Evolutionary conservation across 495 filamentous ascomycete genomes (phyloP), one percentile per base, ranked within the genome.

Genomic region (Hamigera avellanea): DNA sequence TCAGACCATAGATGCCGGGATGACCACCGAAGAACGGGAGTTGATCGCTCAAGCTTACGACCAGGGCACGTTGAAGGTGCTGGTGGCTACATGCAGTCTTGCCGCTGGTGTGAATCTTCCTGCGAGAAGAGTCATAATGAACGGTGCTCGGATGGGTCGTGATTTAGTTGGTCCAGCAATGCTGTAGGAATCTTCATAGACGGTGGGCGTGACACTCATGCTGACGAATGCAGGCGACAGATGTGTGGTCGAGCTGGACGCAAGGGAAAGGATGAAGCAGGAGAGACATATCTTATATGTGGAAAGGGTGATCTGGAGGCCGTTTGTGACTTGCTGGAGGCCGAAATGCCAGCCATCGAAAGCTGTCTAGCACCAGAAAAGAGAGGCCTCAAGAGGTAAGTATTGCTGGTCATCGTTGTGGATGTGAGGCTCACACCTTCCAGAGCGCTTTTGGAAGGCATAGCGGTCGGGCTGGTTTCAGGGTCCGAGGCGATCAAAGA

Each of bases 241-340:
- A 91, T 88, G 84, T 75, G 82, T 45, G 84, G 84, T 9, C 72
- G 84, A 38, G 84, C 84, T 15, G 84, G 84, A 17, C 76, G 84
- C 38, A 87, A 87, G 52, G 83, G 84, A 9, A 87, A 86, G 41
- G 83, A 88, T 38, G 80, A 83, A 16, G 56, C 80, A 30, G 84
- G 84, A 5, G 84, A 88, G 59, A 87, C 80, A 14, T 88, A 82
- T 50, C 57, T 91, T 3, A 85, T 82, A 40, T 87, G 83, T 46
- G 70, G 76, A 13, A 71, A 73, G 42, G 54, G 62, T n/a, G 83
- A 88, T 45, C 48, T 88, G 25, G 74, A 80, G 47, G 72, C 67
- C 2, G 80, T 85, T 4, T 71, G 77, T 33, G 71, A 83, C 34
- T 52, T 91, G 28, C 68, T 88, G 54, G 71, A 77, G 42, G 75